Evolutionary conservation across 2,329 filamentous ascomycete species (phyloP), one percentile per base, ranked within the genome.

Genomic region (Pestalotiopsis sp.): DNA sequence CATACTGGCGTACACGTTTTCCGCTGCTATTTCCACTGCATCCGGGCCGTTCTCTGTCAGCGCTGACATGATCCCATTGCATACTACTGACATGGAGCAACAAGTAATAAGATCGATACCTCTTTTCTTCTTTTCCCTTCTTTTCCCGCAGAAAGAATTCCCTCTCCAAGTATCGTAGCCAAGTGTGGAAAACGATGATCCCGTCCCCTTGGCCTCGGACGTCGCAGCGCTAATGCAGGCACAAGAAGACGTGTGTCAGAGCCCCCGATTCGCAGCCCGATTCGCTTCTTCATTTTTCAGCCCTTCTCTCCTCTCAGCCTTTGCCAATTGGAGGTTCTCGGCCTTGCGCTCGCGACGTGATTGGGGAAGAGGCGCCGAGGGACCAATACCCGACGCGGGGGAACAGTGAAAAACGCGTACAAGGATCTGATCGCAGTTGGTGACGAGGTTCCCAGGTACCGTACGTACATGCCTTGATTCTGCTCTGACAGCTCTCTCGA

Each of bases 191-290:
- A 6, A n/a, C 57, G 27, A 59, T 27, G 14, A 27, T 59, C 57
- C 23, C 57, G 57, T 27, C 27, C n/a, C 25, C 23, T 59, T 23
- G 17, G 57, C 25, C 25, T 59, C 36, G 17, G 27, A 41, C 38
- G n/a, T 49, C 59, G 36, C 27, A 20, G 61, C 41, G 61, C 61
- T 64, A 64, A 64, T 64, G 61, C 61, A 64, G 39, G 61, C 59
- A 49, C 61, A 52, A 17, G 49, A 64, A 52, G 20, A 52, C 38
- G 61, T 64, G 61, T 64, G 61, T 38, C 61, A 36, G 61, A 64
- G 61, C 61, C n/a, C 61, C n/a, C 39, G 38, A 64, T 64, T 64
- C 39, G 61, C 36, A 38, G 23, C 59, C 38, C 59, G 20, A 52
- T 23, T 59, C 20, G 17, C 38, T 13, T 13, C 27, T 49, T 36